Evolutionary conservation across 139 green algal genomes (phyloP), one percentile per base, ranked within the genome.

Genomic region (Pseudopediastrum boryanum): DNA sequence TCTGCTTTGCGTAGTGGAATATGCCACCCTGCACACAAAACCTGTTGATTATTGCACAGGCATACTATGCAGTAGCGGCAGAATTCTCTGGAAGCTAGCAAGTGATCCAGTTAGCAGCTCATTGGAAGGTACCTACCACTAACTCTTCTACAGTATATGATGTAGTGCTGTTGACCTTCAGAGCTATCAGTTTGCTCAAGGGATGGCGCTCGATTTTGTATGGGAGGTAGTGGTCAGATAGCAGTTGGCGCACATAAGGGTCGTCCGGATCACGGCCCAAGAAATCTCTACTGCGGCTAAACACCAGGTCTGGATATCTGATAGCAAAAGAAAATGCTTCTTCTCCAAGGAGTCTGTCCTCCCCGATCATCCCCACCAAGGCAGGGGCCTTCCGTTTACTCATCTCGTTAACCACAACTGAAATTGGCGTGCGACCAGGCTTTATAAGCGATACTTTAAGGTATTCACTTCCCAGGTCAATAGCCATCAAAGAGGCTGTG

Each of bases 371-470:
- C 2, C 89, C 93, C 16, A 99, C 93, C 19, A 95, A 73, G n/a
- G 94, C 85, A 2, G 94, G 89, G 1, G 94, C 91, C 85, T 98
- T 98, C 9, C 96, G 82, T 76, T 95, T 98, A 74, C 80, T 94
- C 84, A 98, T 96, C 72, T 99, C 96, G 75, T 99, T 99, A 35
- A 92, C 92, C 8, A 97, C 96, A 41, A 98, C 89, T 16, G 68
- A 84, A 51, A 97, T 95, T 39, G 94, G 94, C 16, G 90, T 91
- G 27, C 86, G 78, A 5, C 94, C 93, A 9, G 94, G 89, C 81
- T 95, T 95, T 16, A 98, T 93, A 4, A 98, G 80, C 13, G 89
- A 92, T 1, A 99, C 90, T 70, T 98, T 99, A 2, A 99, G 58
- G 73, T 85, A 96, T 78, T 99, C 96, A 10, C 85, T 89, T 61